A percentile compares a stretch with the other conserved stretches of the same genome.
Evolutionary conservation across 2,329 filamentous ascomycete species (phyloP).

Genomic region (Penicillium sp.): DNA sequence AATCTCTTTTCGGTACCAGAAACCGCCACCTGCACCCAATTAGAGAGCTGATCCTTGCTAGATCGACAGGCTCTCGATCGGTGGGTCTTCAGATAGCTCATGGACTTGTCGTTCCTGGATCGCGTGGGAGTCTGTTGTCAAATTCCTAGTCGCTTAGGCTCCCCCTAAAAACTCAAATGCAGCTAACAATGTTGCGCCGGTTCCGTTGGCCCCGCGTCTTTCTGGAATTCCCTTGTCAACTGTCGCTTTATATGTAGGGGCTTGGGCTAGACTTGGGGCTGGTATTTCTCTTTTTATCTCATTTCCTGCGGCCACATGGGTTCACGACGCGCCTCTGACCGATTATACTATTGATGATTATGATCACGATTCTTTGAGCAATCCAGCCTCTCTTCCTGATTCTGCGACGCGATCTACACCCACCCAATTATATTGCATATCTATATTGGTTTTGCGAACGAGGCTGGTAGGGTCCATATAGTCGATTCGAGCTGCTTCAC

Average conservation of each 20-base stretch:
- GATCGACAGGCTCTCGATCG: constrained; percentile 20
- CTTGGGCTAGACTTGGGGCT: constrained; percentile 6
- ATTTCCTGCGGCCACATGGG: constrained; percentile 5
- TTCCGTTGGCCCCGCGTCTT: constrained; percentile 7
- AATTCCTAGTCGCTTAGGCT: constrained; percentile 8
- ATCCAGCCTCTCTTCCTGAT: neutral
- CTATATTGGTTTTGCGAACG: neutral
- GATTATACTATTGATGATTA: neutral
- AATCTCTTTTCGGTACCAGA: constrained; percentile 10
- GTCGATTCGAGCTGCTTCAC: neutral
- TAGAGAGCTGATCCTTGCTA: constrained; percentile 15
- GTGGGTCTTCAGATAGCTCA: constrained; percentile 14
- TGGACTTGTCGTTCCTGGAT: constrained; percentile 5
- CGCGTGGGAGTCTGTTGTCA: constrained; percentile 17
- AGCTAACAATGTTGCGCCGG: constrained; percentile 2
- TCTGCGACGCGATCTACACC: neutral
- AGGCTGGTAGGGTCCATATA: neutral
- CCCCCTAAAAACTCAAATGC: constrained; percentile 15
- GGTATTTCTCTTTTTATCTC: constrained; percentile 1
- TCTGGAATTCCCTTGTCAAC: constrained; percentile 12
- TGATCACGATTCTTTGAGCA: neutral
- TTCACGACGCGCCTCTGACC: constrained; percentile 3
- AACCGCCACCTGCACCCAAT: constrained; percentile 6
- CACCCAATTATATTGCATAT: neutral
- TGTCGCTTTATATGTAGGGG: constrained; percentile 17